Base-by-base conservation (phyloP, 345 rosid genomes). In the Citrus inodora region DNA sequence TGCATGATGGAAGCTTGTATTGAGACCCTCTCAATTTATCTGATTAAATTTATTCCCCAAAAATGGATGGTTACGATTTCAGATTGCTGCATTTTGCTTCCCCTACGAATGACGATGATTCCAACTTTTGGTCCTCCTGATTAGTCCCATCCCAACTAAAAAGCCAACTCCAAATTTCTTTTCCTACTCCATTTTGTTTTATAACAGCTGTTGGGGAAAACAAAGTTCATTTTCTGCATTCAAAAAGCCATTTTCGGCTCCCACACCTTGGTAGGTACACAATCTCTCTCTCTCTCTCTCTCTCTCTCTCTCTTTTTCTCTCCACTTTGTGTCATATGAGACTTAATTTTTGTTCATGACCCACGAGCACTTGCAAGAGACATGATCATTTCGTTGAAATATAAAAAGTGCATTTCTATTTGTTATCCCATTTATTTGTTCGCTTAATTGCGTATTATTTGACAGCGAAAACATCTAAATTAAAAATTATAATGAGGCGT, bases 181-280 rank as follows among this genome's bases (percentile, higher is more conserved):
- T 35, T n/a, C 66, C 4, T n/a, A 35, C 9, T 6, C 66, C 30
- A 3, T 42, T 10, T 6, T 37, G 19, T 73, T 22, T 37, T 24
- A 22, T 7, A 59, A 33, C 32, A 46, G 60, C 11, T 9, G 25
- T 63, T 62, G 71, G 70, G 30, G 56, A 32, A 64, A 28, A 9
- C 0, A 21, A 30, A 64, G 70, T 33, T n/a, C 30, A 65, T 51
- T 48, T 46, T 51, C 66, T 25, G 70, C 70, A 21, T 8, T 27
- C 61, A 30, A 75, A 62, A 46, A 51, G 78, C 71, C 35, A 76
- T 3, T 51, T 42, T 76, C n/a, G 71, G 48, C 63, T 65, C 7
- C 62, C 30, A 67, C 46, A 17, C 58, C 4, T 17, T 25, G 7
- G 19, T 13, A 8, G 64, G 79, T 76, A 53, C 46, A 19, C 9